Evolutionary conservation across 225 moss, liverwort and hornwort species (phyloP).

Genomic region (Asterella californica): DNA sequence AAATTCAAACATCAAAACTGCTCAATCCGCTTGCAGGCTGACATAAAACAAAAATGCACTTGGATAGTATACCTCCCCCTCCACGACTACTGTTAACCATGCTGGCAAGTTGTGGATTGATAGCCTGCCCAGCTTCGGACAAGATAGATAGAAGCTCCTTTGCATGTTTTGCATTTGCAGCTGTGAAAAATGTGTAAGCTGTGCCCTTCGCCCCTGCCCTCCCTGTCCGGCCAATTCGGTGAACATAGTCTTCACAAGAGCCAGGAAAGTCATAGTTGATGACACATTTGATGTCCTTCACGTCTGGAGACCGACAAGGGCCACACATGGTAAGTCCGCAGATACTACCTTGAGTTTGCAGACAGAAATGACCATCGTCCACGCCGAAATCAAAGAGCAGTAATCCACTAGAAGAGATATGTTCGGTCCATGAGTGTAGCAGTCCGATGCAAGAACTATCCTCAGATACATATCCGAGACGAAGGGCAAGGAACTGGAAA

Average conservation of each 20-base stretch:
- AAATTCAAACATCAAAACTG: neutral
- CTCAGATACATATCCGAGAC: too few relatives aligned
- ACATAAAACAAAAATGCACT: neutral
- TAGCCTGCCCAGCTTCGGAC: slow-evolving; percentile 75
- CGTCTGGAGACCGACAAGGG: slow-evolving; percentile 54
- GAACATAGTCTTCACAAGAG: slow-evolving; percentile 98
- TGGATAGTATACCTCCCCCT: slow-evolving; percentile 50
- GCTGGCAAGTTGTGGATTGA: slow-evolving; percentile 69
- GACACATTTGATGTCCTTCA: slow-evolving; percentile 99
- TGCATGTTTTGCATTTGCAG: slow-evolving; percentile 92
- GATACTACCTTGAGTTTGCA: neutral
- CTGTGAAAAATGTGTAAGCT: slow-evolving; percentile 95
- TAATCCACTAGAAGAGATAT: neutral
- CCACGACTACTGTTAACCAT: slow-evolving; percentile 86
- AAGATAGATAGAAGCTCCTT: slow-evolving; percentile 89
- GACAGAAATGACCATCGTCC: neutral
- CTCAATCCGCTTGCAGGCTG: neutral
- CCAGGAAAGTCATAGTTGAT: slow-evolving; percentile 99
- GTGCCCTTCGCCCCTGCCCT: slow-evolving; percentile 97
- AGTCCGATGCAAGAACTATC: too few relatives aligned
- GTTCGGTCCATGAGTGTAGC: neutral
- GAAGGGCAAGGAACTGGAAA: too few relatives aligned
- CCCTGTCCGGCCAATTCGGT: slow-evolving; percentile 97
- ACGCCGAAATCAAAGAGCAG: neutral
- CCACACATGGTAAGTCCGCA: neutral